phyloP scores from a whole-genome alignment of 108 stramenopile species.

The Asterionellopsis glacialis region DNA sequence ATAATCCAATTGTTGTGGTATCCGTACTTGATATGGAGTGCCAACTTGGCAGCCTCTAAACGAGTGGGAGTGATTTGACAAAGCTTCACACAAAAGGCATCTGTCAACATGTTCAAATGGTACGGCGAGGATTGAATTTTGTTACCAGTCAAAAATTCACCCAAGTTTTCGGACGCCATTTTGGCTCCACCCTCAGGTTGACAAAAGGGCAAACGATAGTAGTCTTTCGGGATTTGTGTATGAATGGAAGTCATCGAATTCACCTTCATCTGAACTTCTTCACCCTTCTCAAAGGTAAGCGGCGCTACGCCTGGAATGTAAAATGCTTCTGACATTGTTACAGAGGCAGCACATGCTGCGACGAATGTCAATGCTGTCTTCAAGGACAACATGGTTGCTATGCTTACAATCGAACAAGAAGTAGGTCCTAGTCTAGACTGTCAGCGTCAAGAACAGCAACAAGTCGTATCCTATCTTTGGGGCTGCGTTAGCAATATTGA shows the following conservation, averaged over 20 bases:
- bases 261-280: conserved; percentile 80
- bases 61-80: conserved; percentile 58
- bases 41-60: conserved; percentile 52
- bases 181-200: conserved; percentile 81
- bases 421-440: no score
- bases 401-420: no score
- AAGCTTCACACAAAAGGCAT: conserved; percentile 75
- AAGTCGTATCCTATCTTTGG: no score
- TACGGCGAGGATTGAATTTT: conserved; percentile 97
- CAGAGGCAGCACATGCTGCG: no score
- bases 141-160: conserved; percentile 94
- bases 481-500: no score
- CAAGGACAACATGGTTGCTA: no score
- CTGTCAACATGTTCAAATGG: conserved; percentile 82
- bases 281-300: conserved; percentile 56
- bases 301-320: conserved; percentile 90
- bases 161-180: conserved; percentile 85
- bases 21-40: conserved; percentile 74
- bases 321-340: conserved; percentile 28
- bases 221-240: conserved; percentile 95
- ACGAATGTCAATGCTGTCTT: no score
- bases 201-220: conserved; percentile 96
- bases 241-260: conserved; percentile 86
- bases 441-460: no score
- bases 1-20: conserved; percentile 99